A percentile compares a stretch with the other conserved stretches of the same genome.
Conservation (phyloP, 371 early-diverging fungal species). For the Circinella minor region DNA sequence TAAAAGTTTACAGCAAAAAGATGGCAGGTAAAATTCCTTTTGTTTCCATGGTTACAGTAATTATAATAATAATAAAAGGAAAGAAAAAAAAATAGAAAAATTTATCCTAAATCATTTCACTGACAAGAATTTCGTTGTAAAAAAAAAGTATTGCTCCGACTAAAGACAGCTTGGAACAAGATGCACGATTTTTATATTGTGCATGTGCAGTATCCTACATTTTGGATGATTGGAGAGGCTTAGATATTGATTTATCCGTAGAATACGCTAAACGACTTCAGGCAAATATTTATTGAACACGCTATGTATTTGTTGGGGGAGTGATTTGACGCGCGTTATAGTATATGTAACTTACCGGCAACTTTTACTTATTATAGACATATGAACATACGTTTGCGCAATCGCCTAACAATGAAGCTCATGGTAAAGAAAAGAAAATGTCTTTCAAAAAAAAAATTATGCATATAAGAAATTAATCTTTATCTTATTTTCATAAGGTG, state of each 20-base stretch:
- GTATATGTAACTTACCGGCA: neutral
- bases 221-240: slow-evolving; percentile 87
- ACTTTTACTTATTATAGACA: slow-evolving; percentile 34
- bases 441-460: neutral
- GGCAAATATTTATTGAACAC: slow-evolving; percentile 27
- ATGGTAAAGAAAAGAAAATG: slow-evolving; percentile 58
- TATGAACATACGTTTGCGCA: slow-evolving; percentile 89
- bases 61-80: too few species aligned
- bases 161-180: slow-evolving; percentile 71
- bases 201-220: slow-evolving; percentile 85
- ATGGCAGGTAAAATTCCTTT: slow-evolving; percentile 68
- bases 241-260: slow-evolving; percentile 67
- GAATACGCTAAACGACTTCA: slow-evolving; percentile 72
- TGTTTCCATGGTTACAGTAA: too few species aligned
- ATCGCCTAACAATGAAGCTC: slow-evolving; percentile 82
- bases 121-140: too few species aligned
- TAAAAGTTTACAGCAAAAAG: slow-evolving; percentile 66
- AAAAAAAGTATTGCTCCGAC: slow-evolving; percentile 67
- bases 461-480: neutral
- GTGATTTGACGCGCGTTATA: neutral
- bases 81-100: neutral
- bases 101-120: too few species aligned
- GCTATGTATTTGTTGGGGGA: neutral
- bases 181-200: slow-evolving; percentile 91
- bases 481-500: slow-evolving; percentile 49